These are phyloP conservation scores for Phanerochaete sordida DNA, from an alignment of 768 basidiomycete genomes.

Conservation along the genomic window DNA sequence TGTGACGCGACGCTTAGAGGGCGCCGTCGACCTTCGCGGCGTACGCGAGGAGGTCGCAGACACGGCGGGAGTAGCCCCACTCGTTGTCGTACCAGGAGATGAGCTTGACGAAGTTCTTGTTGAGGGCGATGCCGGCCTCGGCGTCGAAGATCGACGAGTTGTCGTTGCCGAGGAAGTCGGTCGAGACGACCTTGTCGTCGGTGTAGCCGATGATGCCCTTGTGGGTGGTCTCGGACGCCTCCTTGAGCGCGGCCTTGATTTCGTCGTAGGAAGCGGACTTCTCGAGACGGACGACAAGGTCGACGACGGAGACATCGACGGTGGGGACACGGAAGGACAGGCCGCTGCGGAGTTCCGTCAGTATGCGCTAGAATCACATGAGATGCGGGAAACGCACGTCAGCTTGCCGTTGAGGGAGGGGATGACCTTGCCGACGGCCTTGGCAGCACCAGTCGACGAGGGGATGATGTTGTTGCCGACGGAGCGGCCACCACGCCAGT, in stretches of 20 bases:
- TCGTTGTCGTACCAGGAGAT: slow-evolving; percentile 96
- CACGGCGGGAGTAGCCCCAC: slow-evolving; percentile 92
- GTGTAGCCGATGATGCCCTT: slow-evolving; percentile 87
- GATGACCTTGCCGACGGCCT: slow-evolving; percentile 98
- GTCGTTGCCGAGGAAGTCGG: slow-evolving; percentile 81
- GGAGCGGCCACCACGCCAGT: slow-evolving; percentile 96
- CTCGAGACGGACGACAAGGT: slow-evolving; percentile 91
- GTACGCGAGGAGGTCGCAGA: slow-evolving; percentile 83
- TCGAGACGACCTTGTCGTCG: slow-evolving; percentile 89
- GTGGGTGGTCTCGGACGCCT: slow-evolving; percentile 65
- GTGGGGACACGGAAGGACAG: slow-evolving; percentile 98
- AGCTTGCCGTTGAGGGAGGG: slow-evolving; percentile 96
- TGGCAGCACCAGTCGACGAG: slow-evolving; percentile 97
- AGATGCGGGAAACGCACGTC: slow-evolving; percentile 56
- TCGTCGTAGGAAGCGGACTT: slow-evolving; percentile 83
- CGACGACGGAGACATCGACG: slow-evolving; percentile 95
- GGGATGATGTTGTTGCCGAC: slow-evolving; percentile 99
- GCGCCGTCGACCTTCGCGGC: slow-evolving; percentile 69
- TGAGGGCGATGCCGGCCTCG: slow-evolving; percentile 87
- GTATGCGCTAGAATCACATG: neutral
- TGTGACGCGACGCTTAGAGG: slow-evolving; percentile 14
- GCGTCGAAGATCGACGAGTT: slow-evolving; percentile 94
- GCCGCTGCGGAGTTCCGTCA: slow-evolving; percentile 46
- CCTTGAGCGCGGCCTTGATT: slow-evolving; percentile 85
- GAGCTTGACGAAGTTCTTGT: slow-evolving; percentile 92